Base-by-base conservation (phyloP, 2,329 filamentous ascomycete species). In the Clonostachys rosea region DNA sequence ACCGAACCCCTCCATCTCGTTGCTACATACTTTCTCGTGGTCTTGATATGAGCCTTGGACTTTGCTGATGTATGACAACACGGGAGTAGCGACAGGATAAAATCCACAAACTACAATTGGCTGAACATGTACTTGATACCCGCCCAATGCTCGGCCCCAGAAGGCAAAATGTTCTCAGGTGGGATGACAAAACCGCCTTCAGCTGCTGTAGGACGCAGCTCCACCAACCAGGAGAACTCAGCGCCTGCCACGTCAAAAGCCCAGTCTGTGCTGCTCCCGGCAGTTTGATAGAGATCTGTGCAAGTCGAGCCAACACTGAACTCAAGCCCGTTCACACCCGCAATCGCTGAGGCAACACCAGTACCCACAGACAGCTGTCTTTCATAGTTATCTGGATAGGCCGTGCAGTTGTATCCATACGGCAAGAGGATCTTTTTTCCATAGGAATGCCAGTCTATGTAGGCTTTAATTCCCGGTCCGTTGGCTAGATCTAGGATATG, bases 381-480 rank as follows among this genome's bases (percentile, higher is more conserved):
- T 3, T 67, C 58, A 47, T 73, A 64, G 43, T 75, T 71, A 46
- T 67, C 61, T 20, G 73, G 56, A 8, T 63, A 56, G 34, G 61
- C 67, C 24, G 61, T 65, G 68, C 77, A 81, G 7, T 71, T 74
- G 65, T 81, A 82, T 30, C 78, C 78, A 57, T 80, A 82, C 10
- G 74, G 62, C 42, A 51, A 69, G 56, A 79, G 72, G 47, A 81
- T 70, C 40, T 76, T 65, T 44, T 83, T 78, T 14, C 70, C 72
- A 61, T 82, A 84, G 0, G 76, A 70, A 63, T 84, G 81, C 56
- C 76, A 77, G 61, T 84, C 81, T 52, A 84, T 76, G 63, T 76
- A 84, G 3, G 82, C 64, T 51, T 75, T 73, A 42, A 83, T 64
- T 5, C 75, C 74, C 48, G 72, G 69, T 11, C 48, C 48, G 7